phyloP scores from a whole-genome alignment of 306 rosid genomes.

The Castanopsis chinensis region DNA sequence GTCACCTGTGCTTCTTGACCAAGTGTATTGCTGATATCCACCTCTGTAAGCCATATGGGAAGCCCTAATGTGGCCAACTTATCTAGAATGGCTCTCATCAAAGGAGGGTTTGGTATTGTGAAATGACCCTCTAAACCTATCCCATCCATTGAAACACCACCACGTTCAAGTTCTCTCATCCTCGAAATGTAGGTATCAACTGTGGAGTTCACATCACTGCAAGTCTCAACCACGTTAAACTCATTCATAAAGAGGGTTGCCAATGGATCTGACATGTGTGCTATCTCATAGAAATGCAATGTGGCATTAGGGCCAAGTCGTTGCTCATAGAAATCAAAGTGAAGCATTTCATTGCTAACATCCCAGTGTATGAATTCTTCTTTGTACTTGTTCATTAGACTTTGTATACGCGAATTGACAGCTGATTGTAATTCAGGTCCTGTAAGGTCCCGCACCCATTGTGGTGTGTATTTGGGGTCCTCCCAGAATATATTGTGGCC shows the following conservation, averaged over 20 bases:
- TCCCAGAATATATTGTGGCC: slow-evolving; percentile 98
- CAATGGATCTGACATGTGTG: slow-evolving; percentile 70
- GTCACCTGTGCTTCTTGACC: slow-evolving; percentile 65
- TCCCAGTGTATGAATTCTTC: slow-evolving; percentile 93
- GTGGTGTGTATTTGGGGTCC: slow-evolving; percentile 66
- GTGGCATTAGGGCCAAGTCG: slow-evolving; percentile 70
- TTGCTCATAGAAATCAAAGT: slow-evolving; percentile 84
- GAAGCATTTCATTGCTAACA: slow-evolving; percentile 95
- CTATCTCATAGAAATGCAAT: slow-evolving; percentile 56
- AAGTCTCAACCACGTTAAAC: slow-evolving; percentile 84
- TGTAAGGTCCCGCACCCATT: slow-evolving; percentile 76
- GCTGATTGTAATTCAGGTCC: slow-evolving; percentile 47
- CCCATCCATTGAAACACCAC: slow-evolving; percentile 78
- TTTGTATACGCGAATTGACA: slow-evolving; percentile 51
- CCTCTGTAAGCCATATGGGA: slow-evolving; percentile 91
- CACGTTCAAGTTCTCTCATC: slow-evolving; percentile 44
- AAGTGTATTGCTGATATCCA: slow-evolving; percentile 70
- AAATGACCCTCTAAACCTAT: slow-evolving; percentile 94
- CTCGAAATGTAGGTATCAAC: slow-evolving; percentile 63
- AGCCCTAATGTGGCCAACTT: slow-evolving; percentile 80
- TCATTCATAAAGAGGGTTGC: slow-evolving; percentile 88
- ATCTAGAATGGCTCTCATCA: slow-evolving; percentile 76
- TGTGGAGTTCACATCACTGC: slow-evolving; percentile 68
- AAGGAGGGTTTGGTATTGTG: slow-evolving; percentile 65
- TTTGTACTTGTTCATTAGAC: slow-evolving; percentile 66